Evolutionary conservation across 2,329 filamentous ascomycete species (phyloP), one percentile per base, ranked within the genome.

Genomic region (Mycosphaerella sp.): DNA sequence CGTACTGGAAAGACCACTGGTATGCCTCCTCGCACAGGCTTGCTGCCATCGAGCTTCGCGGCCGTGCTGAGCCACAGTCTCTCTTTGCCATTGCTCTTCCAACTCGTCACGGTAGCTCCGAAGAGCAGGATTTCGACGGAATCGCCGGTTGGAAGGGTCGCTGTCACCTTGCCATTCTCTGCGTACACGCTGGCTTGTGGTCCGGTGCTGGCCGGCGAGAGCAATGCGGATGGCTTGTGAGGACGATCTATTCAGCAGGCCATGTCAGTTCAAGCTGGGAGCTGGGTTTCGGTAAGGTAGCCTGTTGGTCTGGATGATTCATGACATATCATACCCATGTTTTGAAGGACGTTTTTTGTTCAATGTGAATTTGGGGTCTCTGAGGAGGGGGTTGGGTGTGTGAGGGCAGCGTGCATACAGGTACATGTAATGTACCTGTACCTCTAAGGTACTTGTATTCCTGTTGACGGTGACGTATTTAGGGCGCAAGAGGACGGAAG

Each of bases 1-100:
- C 82, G 60, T 78, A 95, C 91, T 7, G 92, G 92, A 69, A 96
- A 97, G 36, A 96, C 90, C 48, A 97, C 75, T 4, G 92, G 92
- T 64, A 97, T 89, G 11, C 92, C 92, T 53, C 93, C 93, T 59
- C 93, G 81, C 49, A 97, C 91, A 23, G 92, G 80, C 77, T 95
- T 95, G 63, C 80, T 85, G 49, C 93, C 92, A 68, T 97, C 91
- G 53, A 95, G 77, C 66, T 82, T 82, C 43, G 91, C 87, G 9
- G 64, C 64, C 23, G 51, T 53, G 59, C 66, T 67, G 40, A 67
- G 48, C 66, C 64, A 67, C 4, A 67, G 56, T 41, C 66, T 59
- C 64, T 67, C 64, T 36, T 82, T 75, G 54, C 80, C 77, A 55
- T 83, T 80, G 68, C 87, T 85, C 78, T 93, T 95, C 93, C 93